Percentiles rank a stretch among this genome's conserved stretches.
These are phyloP conservation scores for Zygosaccharomyces pseudobailii DNA, from an alignment of 1,139 yeast genomes.

Conservation along the genomic window DNA sequence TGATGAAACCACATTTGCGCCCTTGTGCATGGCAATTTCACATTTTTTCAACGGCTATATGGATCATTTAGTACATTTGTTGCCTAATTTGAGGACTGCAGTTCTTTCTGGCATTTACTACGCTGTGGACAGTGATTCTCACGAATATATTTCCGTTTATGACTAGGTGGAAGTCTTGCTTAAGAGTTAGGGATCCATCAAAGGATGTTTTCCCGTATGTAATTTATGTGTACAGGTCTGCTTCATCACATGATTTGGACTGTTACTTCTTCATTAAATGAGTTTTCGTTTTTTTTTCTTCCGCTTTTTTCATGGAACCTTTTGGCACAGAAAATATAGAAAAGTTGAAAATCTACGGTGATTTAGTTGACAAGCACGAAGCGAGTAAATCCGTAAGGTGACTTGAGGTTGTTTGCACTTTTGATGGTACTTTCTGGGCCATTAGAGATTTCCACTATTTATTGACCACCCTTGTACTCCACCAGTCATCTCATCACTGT, in stretches of 20 bases:
- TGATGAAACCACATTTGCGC: constrained; percentile 32
- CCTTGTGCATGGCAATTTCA: constrained; percentile 32
- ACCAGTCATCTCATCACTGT: neutral
- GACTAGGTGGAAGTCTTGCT: constrained; percentile 11
- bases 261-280: neutral
- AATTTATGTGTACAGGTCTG: neutral
- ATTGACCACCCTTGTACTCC: neutral
- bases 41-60: constrained; percentile 42
- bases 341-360: neutral
- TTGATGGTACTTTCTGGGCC: neutral
- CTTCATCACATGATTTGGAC: neutral
- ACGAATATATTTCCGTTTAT: constrained; percentile 18
- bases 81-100: constrained; percentile 30
- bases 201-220: neutral
- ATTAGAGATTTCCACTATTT: neutral
- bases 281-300: neutral
- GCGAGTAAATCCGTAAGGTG: neutral
- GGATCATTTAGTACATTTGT: constrained; percentile 23
- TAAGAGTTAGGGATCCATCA: neutral
- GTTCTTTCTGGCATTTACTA: constrained; percentile 30
- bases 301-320: neutral
- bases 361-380: neutral
- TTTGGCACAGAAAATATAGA: neutral
- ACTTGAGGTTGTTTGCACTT: neutral
- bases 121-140: constrained; percentile 15